A percentile compares a stretch with the other conserved stretches of the same genome.
phyloP scores from a whole-genome alignment of 768 basidiomycete species.

The Mycena metata region DNA sequence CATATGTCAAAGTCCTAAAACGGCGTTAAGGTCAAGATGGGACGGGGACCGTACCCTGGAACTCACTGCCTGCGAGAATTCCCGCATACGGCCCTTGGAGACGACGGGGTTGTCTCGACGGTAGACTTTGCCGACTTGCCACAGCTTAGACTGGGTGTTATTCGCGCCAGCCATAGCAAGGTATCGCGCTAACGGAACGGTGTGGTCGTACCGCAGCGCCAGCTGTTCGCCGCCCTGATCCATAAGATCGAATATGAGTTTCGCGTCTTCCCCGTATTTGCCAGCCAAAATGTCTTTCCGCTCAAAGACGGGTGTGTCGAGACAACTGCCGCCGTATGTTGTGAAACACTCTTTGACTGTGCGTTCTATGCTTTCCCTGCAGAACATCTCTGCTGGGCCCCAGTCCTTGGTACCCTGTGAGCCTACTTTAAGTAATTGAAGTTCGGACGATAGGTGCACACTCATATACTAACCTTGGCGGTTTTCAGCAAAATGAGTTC shows the following conservation, averaged over 20 bases:
- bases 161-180: slow-evolving; percentile 96
- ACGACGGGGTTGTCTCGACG: slow-evolving; percentile 96
- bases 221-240: slow-evolving; percentile 99
- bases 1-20: slow-evolving; percentile 94
- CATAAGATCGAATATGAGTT: slow-evolving; percentile 96
- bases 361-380: slow-evolving; percentile 90
- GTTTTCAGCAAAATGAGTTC: slow-evolving; percentile 89
- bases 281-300: slow-evolving; percentile 95
- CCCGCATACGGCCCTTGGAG: slow-evolving; percentile 98
- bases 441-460: slow-evolving; percentile 3
- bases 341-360: slow-evolving; percentile 91
- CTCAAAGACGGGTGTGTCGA: slow-evolving; percentile 99
- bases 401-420: slow-evolving; percentile 94
- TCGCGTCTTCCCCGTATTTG: slow-evolving; percentile 98
- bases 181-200: slow-evolving; percentile 95
- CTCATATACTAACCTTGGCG: slow-evolving; percentile 76
- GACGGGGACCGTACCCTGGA: not conserved
- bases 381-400: slow-evolving; percentile 91
- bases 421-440: slow-evolving; percentile 37
- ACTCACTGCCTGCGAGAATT: slow-evolving; percentile 96
- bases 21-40: not conserved
- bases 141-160: slow-evolving; percentile 82
- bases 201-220: slow-evolving; percentile 95
- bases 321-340: slow-evolving; percentile 88
- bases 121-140: slow-evolving; percentile 99